These are phyloP conservation scores for Luvunga scandens DNA, from an alignment of 345 rosid genomes.

Conservation along the genomic window DNA sequence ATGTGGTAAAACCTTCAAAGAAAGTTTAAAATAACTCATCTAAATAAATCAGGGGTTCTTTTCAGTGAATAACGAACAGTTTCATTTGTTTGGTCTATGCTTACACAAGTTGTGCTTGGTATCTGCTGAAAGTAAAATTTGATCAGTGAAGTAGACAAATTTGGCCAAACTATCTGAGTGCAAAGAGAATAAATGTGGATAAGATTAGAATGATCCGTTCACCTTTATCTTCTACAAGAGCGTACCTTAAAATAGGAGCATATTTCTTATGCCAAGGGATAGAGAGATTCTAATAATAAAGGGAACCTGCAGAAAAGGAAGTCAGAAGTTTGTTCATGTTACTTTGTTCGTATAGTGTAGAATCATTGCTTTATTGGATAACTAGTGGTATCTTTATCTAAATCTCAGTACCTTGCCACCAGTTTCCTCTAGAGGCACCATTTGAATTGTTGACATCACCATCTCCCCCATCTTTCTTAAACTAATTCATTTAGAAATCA, in stretches of 20 bases:
- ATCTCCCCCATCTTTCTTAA: slow-evolving; percentile 56
- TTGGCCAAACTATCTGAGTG: background rate
- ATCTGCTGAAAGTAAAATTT: background rate
- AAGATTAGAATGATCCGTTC: background rate
- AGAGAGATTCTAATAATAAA: slow-evolving; percentile 59
- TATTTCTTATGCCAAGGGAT: slow-evolving; percentile 25
- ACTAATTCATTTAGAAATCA: slow-evolving; percentile 28
- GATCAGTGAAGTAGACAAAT: background rate
- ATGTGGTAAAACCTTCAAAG: background rate
- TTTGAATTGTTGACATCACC: slow-evolving; percentile 54
- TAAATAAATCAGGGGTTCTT: background rate
- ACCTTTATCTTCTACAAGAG: background rate
- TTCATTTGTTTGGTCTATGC: too few relatives aligned
- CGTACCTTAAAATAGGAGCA: slow-evolving; percentile 29
- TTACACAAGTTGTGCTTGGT: background rate
- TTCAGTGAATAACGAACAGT: too few relatives aligned
- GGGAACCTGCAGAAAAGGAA: slow-evolving; percentile 59
- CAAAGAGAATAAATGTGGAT: background rate
- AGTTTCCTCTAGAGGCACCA: slow-evolving; percentile 80
- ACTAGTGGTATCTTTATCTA: background rate
- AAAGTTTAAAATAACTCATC: background rate
- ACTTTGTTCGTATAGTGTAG: background rate
- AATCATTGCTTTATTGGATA: background rate
- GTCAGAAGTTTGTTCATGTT: background rate
- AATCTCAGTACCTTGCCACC: slow-evolving; percentile 79